Percentiles rank a stretch among this genome's conserved stretches.
These are phyloP conservation scores for Xanthoparmelia taractica DNA, from an alignment of 495 filamentous ascomycete species.

Conservation along the genomic window DNA sequence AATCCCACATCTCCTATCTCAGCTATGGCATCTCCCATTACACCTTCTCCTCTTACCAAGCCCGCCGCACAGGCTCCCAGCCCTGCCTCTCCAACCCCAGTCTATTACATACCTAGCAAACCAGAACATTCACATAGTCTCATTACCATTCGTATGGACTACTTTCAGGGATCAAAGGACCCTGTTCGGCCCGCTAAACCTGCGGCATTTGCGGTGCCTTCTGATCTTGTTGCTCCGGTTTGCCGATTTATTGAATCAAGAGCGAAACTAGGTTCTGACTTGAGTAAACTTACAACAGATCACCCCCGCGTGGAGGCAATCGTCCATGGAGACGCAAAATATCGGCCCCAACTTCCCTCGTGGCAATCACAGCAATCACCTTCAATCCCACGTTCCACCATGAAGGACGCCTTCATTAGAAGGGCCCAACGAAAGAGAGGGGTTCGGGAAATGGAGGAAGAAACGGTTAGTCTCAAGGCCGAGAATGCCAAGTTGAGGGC, in stretches of 20 bases:
- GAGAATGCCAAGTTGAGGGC: slow-evolving; percentile 8
- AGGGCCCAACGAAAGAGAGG: slow-evolving; percentile 1
- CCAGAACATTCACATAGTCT: background rate
- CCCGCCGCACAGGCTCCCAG: background rate
- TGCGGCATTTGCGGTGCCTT: background rate
- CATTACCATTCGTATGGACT: background rate
- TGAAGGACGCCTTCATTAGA: background rate
- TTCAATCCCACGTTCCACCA: background rate
- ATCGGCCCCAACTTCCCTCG: background rate
- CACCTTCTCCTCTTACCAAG: background rate
- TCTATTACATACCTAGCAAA: background rate
- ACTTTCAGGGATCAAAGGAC: background rate
- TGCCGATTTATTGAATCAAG: background rate
- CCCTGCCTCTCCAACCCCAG: background rate
- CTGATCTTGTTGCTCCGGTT: background rate
- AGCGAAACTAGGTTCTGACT: background rate
- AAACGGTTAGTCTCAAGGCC: background rate
- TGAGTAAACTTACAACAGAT: slow-evolving; percentile 6
- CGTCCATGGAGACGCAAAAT: background rate
- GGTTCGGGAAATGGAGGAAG: slow-evolving; percentile 3
- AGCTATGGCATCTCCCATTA: background rate
- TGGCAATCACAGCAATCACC: slow-evolving; percentile 1
- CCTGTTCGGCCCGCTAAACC: background rate
- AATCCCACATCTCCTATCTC: background rate
- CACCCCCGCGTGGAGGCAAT: background rate